phyloP scores from a whole-genome alignment of 1,284 basidiomycete genomes.

The Marasmius tenuissimus region DNA sequence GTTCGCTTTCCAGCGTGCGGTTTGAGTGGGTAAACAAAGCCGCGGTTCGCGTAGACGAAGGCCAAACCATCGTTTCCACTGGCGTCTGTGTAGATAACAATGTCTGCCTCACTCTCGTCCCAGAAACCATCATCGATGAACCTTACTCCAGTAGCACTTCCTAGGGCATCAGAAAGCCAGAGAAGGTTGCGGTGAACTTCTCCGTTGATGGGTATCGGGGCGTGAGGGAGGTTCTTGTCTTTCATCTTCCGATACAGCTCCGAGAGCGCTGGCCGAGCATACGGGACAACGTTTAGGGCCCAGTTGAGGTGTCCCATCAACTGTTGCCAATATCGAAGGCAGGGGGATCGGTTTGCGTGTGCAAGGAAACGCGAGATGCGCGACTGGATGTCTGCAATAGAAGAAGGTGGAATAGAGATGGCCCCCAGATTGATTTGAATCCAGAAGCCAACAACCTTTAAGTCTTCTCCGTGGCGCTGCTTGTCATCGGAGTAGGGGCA shows the following conservation, averaged over 20 bases:
- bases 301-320: slow-evolving; percentile 9
- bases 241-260: slow-evolving; percentile 23
- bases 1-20: no score
- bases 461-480: slow-evolving; percentile 20
- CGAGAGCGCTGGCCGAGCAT: slow-evolving; percentile 13
- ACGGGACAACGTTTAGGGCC: slow-evolving; percentile 8
- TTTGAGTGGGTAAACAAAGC: no score
- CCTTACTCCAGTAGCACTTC: no score
- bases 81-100: no score
- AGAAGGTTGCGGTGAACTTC: slow-evolving; percentile 14
- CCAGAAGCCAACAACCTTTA: slow-evolving; percentile 30
- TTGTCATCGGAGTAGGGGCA: slow-evolving; percentile 27
- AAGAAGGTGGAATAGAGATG: slow-evolving; percentile 21
- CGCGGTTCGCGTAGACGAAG: no score
- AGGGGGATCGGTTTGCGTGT: slow-evolving; percentile 2
- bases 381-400: slow-evolving; percentile 18
- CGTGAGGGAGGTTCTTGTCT: slow-evolving; percentile 12
- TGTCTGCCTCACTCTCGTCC: no score
- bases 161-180: slow-evolving; percentile 7
- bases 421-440: slow-evolving; percentile 19
- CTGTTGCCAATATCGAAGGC: slow-evolving; percentile 11
- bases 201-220: slow-evolving; percentile 15
- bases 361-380: slow-evolving; percentile 19
- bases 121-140: no score
- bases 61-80: no score